Base-by-base conservation (phyloP, 805 yeast species). In the Yamadazyma philogaea region DNA sequence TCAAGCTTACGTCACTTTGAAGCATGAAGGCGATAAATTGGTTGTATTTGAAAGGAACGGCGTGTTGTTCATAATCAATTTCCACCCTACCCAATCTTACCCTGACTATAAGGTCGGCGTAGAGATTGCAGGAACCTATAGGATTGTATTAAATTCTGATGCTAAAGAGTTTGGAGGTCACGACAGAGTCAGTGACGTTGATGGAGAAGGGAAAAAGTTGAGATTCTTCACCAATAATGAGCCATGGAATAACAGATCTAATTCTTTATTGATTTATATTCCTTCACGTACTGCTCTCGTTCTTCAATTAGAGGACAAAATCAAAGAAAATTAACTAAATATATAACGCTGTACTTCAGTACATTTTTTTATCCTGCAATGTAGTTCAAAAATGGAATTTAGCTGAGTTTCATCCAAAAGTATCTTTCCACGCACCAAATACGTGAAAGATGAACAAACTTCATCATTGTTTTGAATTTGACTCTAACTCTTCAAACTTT, bases 21-120 rank as follows among this genome's bases (percentile, higher is more conserved):
- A 91, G 60, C 81, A 93, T 60, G 96, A 91, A 52, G 74, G 75
- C 31, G 99, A 91, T 68, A 91, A 91, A 64, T 84, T 91, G 40
- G 63, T 93, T 43, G 96, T 80, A 0, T 93, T 81, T 65, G 98
- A 91, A 64, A 79, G 97, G 52, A 87, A 84, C 42, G 93, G 90
- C 0, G 73, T 87, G 24, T 57, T 93, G 39, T 93, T 91, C 55
- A 72, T 90, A 22, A 89, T 90, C 74, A 91, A 93, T 64, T 87
- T 93, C 74, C 87, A 91, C 63, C 95, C 96, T 24, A 76, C 84
- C 0, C 69, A 87, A 43, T 85, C 95, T 2, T 91, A 72, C 63
- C 71, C 87, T 1, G 96, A 88, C 64, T 91, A 90, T 67, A 79
- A 95, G 58, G 73, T 91, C 37, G 98, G 99, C n/a, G 87, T 87